Conservation (phyloP, 106 monocot species). For the Platanthera guangdongensis region DNA sequence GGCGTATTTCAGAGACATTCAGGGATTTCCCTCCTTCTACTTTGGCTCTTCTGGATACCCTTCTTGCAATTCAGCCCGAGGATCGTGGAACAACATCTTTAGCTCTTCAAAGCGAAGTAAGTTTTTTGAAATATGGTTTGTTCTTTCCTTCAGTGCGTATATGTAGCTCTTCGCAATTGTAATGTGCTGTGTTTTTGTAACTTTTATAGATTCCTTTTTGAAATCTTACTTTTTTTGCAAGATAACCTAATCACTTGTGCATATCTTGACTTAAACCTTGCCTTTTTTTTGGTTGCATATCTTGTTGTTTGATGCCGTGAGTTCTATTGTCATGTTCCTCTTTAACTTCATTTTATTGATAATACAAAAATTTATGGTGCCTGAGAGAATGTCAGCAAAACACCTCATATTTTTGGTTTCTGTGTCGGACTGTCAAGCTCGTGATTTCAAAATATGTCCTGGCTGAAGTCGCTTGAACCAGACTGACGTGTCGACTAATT, state of each 20-base stretch:
- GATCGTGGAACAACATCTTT: constrained; percentile 51
- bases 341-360: too few species aligned
- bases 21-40: constrained; percentile 40
- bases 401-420: too few species aligned
- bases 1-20: constrained; percentile 42
- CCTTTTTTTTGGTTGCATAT: neutral
- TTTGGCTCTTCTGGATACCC: constrained; percentile 44
- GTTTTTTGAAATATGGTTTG: neutral
- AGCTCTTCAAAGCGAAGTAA: constrained; percentile 59
- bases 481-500: too few species aligned
- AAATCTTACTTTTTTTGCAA: neutral
- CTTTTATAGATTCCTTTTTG: neutral
- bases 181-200: neutral
- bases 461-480: too few species aligned
- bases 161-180: neutral
- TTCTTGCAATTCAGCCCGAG: constrained; percentile 61
- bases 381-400: too few species aligned
- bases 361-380: too few species aligned
- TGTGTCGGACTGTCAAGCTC: too few species aligned
- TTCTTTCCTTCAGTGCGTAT: neutral
- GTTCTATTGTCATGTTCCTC: too few species aligned
- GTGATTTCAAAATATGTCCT: too few species aligned
- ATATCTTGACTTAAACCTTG: neutral
- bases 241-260: neutral
- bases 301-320: too few species aligned